Evolutionary conservation across 202 grass and related monocot genomes (phyloP).

Genomic region (Eragrostis tef): DNA sequence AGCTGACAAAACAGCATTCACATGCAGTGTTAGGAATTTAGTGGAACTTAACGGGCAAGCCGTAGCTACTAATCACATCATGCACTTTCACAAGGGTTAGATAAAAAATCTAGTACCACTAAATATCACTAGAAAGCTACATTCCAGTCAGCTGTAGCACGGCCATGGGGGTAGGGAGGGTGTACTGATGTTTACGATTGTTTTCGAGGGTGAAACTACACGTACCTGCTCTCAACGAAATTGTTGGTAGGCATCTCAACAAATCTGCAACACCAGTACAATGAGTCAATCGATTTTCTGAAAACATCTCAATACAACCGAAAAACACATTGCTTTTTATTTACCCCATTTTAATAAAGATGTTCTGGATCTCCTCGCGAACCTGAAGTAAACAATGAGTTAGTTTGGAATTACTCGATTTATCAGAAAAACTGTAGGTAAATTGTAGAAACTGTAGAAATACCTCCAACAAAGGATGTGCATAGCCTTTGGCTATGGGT

Average conservation of each 20-base stretch:
- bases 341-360: constrained; percentile 95
- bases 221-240: constrained; percentile 88
- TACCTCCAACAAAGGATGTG: constrained; percentile 90
- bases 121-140: background rate
- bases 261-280: constrained; percentile 60
- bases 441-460: constrained; percentile 27
- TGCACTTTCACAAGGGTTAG: background rate
- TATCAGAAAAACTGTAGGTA: constrained; percentile 24
- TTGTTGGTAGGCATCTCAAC: constrained; percentile 97
- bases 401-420: constrained; percentile 26
- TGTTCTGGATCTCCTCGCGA: constrained; percentile 80
- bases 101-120: background rate
- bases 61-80: no score
- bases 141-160: background rate
- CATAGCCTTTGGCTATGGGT: constrained; percentile 68
- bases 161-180: background rate
- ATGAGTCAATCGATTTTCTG: constrained; percentile 24
- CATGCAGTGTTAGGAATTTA: constrained; percentile 17
- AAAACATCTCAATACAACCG: background rate
- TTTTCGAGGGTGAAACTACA: constrained; percentile 3
- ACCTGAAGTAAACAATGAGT: constrained; percentile 59
- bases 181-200: background rate
- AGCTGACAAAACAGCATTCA: constrained; percentile 61
- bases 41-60: constrained; percentile 10
- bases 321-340: background rate